Conservation (phyloP, 2,329 filamentous ascomycete genomes). For the Phoma sp. region DNA sequence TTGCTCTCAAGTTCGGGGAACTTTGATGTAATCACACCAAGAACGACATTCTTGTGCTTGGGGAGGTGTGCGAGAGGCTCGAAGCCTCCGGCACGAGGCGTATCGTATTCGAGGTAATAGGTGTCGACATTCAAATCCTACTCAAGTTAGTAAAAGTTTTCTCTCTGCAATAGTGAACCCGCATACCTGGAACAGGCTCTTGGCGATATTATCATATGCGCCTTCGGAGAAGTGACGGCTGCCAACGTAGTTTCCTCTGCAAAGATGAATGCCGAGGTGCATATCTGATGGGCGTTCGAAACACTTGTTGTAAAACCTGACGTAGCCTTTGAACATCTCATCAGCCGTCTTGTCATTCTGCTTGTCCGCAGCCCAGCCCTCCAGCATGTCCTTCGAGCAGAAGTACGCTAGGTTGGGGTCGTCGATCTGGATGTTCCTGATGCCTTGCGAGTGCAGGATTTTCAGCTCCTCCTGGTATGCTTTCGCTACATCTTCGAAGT, state of each 20-base stretch:
- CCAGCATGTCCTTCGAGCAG: constrained; percentile 48
- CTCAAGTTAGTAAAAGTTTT: constrained; percentile 1
- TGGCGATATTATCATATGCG: constrained; percentile 57
- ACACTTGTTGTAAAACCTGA: constrained; percentile 77
- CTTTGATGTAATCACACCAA: constrained; percentile 57
- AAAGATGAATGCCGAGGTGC: constrained; percentile 79
- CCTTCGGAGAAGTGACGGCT: constrained; percentile 57
- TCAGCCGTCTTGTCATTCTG: constrained; percentile 73
- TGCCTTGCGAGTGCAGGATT: constrained; percentile 54
- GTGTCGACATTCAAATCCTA: constrained; percentile 51
- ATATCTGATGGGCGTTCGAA: constrained; percentile 71
- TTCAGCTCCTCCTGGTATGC: constrained; percentile 57
- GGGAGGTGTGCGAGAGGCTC: constrained; percentile 56
- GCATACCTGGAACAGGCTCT: constrained; percentile 49
- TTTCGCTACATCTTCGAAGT: constrained; percentile 56
- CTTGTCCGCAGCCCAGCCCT: constrained; percentile 62
- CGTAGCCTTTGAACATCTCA: constrained; percentile 77
- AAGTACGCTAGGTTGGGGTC: constrained; percentile 58
- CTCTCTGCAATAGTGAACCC: not conserved
- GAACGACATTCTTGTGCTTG: constrained; percentile 56
- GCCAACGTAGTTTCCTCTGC: constrained; percentile 61
- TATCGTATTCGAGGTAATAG: constrained; percentile 56
- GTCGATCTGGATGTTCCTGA: constrained; percentile 59
- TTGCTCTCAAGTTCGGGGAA: constrained; percentile 56
- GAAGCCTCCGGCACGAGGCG: constrained; percentile 57